These are phyloP conservation scores for Cryptococcus sp. DNA, from an alignment of 1,284 basidiomycete genomes.

Conservation along the genomic window DNA sequence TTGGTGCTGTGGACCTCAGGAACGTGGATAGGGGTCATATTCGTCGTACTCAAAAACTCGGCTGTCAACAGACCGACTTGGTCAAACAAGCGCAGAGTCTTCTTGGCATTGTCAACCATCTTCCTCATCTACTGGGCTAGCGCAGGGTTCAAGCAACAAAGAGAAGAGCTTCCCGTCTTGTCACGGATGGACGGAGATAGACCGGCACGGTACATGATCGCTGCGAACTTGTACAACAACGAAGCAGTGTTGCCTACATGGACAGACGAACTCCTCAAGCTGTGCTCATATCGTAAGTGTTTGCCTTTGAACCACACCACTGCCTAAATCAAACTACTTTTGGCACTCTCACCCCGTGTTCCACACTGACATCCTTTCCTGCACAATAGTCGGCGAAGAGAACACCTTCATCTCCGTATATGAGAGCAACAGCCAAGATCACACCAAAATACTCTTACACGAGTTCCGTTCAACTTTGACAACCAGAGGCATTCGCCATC, in stretches of 20 bases:
- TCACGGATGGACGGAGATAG: conserved; percentile 4
- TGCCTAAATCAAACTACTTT: neutral
- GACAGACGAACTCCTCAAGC: conserved; percentile 22
- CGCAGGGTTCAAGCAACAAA: conserved; percentile 20
- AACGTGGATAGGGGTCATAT: conserved; percentile 16
- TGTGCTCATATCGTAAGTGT: conserved; percentile 30
- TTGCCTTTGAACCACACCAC: neutral
- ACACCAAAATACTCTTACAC: conserved; percentile 54
- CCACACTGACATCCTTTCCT: too few species aligned
- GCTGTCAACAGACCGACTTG: conserved; percentile 6
- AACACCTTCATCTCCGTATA: conserved; percentile 63
- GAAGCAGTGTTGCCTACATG: conserved; percentile 29
- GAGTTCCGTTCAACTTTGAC: conserved; percentile 50
- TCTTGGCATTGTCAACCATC: conserved; percentile 12
- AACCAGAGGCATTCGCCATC: conserved; percentile 43
- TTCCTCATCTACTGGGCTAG: conserved; percentile 21
- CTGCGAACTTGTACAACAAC: conserved; percentile 41
- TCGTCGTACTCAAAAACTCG: conserved; percentile 1
- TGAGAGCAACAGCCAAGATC: conserved; percentile 60
- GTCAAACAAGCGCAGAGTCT: conserved; percentile 3
- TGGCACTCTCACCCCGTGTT: too few species aligned
- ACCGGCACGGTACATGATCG: conserved; percentile 32
- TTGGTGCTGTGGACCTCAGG: conserved; percentile 23
- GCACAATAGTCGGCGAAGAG: conserved; percentile 54
- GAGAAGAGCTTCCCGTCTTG: conserved; percentile 14